Evolutionary conservation across 805 yeast species (phyloP).

Genomic region (Diddensiella caesifluorescens): DNA sequence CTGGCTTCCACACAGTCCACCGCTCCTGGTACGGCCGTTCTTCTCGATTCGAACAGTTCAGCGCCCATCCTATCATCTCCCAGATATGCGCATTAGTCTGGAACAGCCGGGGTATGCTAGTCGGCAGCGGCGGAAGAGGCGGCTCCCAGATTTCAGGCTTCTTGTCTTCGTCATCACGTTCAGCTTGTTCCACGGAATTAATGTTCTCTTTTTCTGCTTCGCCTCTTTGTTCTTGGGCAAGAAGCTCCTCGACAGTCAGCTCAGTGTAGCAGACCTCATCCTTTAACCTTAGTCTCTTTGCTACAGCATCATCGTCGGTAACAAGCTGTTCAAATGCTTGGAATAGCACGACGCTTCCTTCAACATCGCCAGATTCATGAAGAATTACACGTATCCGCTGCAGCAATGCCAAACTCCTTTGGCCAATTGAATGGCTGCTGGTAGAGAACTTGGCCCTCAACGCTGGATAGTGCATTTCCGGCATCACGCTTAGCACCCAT

Average conservation of each 20-base stretch:
- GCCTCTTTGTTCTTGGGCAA: too few relatives aligned
- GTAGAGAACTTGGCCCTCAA: not conserved
- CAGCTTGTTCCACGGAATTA: too few relatives aligned
- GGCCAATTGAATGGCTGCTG: constrained; percentile 1
- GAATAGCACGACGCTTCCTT: not conserved
- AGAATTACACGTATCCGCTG: not conserved
- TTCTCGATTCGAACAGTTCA: constrained; percentile 12
- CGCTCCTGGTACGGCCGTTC: constrained; percentile 6
- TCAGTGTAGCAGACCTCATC: too few relatives aligned
- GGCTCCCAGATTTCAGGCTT: not conserved
- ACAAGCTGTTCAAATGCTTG: not conserved
- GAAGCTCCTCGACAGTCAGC: too few relatives aligned
- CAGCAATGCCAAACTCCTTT: constrained; percentile 3
- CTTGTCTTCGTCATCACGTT: too few relatives aligned
- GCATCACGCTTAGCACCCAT: constrained; percentile 4
- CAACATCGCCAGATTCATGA: too few relatives aligned
- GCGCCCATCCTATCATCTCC: constrained; percentile 17
- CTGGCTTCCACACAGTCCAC: constrained; percentile 13
- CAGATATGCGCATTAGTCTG: constrained; percentile 8
- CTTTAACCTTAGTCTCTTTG: not conserved
- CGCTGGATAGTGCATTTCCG: not conserved
- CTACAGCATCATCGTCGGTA: not conserved
- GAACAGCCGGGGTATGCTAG: constrained; percentile 10
- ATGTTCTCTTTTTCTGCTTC: too few relatives aligned
- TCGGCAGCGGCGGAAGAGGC: not conserved